Conservation (phyloP, 1,284 basidiomycete species). For the Fomitopsis pinicola region DNA sequence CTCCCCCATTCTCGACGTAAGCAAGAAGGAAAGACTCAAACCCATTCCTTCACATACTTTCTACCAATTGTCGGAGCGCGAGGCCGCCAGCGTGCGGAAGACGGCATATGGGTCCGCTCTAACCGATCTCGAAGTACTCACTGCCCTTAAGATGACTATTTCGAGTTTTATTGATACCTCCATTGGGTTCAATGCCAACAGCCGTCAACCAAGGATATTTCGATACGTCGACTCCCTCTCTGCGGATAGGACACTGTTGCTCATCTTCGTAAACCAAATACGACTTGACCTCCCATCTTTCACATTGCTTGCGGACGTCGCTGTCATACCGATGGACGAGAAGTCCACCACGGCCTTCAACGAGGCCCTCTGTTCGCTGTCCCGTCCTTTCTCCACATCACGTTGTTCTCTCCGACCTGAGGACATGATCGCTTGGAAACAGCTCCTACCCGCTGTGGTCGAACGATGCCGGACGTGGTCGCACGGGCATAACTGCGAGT, state of each 20-base stretch:
- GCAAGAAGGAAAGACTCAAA: not conserved
- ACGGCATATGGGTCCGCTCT: too few species aligned
- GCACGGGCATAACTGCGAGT: slow-evolving; percentile 44
- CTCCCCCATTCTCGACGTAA: slow-evolving; percentile 28
- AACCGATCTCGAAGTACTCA: not conserved
- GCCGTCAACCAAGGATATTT: slow-evolving; percentile 21
- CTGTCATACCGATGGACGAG: slow-evolving; percentile 33
- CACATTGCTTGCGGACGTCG: slow-evolving; percentile 41
- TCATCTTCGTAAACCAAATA: slow-evolving; percentile 36
- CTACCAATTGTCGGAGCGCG: slow-evolving; percentile 29
- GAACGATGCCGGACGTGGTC: slow-evolving; percentile 52
- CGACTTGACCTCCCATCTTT: slow-evolving; percentile 41
- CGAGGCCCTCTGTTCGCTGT: not conserved
- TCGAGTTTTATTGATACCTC: not conserved
- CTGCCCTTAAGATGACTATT: not conserved
- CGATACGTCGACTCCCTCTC: slow-evolving; percentile 26
- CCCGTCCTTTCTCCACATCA: not conserved
- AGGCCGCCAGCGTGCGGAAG: slow-evolving; percentile 3
- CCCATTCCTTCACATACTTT: slow-evolving; percentile 30
- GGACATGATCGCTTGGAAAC: slow-evolving; percentile 40
- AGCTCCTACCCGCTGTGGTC: slow-evolving; percentile 39
- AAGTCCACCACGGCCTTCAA: not conserved
- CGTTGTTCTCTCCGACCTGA: not conserved
- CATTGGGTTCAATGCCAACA: not conserved
- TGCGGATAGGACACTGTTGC: slow-evolving; percentile 27